A percentile compares a stretch with the other conserved stretches of the same genome.
phyloP scores from a whole-genome alignment of 495 filamentous ascomycete species.

The Aspergillus bridgeri region DNA sequence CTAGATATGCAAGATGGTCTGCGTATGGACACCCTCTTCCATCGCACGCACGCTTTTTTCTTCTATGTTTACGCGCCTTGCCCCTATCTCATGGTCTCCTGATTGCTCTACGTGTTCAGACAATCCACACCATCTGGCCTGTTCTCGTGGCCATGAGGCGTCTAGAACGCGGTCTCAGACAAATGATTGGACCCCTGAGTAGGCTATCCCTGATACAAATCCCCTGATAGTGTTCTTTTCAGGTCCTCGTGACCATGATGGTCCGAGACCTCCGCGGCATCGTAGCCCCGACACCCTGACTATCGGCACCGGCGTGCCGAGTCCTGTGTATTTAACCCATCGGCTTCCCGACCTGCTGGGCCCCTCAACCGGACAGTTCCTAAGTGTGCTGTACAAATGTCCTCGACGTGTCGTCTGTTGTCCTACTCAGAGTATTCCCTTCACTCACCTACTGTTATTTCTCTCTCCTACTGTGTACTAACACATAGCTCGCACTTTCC shows the following conservation, averaged over 20 bases:
- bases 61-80: neutral
- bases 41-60: neutral
- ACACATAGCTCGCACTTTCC: neutral
- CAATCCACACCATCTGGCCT: neutral
- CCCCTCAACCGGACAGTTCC: neutral
- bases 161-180: neutral
- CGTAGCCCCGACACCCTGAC: slow-evolving; percentile 1
- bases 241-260: slow-evolving; percentile 6
- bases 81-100: neutral
- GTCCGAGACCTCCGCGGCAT: slow-evolving; percentile 13
- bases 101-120: neutral
- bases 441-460: neutral
- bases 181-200: neutral
- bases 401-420: neutral
- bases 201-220: neutral
- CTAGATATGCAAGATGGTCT: neutral
- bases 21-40: neutral
- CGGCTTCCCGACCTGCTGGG: slow-evolving; percentile 10
- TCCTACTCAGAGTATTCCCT: neutral
- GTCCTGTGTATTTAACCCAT: slow-evolving; percentile 13
- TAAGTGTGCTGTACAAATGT: neutral
- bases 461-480: neutral
- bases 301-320: slow-evolving; percentile 10
- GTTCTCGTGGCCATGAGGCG: neutral
- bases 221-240: slow-evolving; percentile 5